Base-by-base conservation (phyloP, 768 basidiomycete genomes). In the Pisolithus orientalis region DNA sequence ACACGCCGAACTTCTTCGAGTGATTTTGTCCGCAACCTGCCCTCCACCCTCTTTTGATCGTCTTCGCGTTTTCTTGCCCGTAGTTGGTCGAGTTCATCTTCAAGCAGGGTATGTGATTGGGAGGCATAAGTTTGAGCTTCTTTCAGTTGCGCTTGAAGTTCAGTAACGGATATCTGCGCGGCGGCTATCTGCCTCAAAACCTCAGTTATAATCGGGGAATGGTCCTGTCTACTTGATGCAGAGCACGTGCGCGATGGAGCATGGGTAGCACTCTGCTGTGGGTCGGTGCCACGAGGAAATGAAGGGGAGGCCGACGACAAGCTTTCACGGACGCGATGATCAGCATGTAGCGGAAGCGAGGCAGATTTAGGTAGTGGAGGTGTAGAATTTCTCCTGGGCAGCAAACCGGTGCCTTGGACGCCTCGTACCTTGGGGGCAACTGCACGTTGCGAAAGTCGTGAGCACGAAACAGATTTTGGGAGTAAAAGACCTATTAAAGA, bases 1-100 rank as follows among this genome's bases (percentile, higher is more conserved):
- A 74, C 74, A 31, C 95, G 84, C 68, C 86, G 89, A 50, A 82
- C 73, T 65, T 99, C 95, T 59, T 99, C 95, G 2, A 97, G 73
- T 2, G 75, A 66, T 70, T 94, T 95, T 45, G 88, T 89, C 46
- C 85, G 84, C n/a, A 78, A 67, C 67, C 92, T 94, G 51, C 90
- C 72, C 63, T 96, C 94, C 24, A 78, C 69, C 48, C 90, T 80
- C 24, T 80, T 78, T 3, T 75, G 74, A 60, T 99, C 95, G 65
- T 98, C 95, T 56, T 85, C 80, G 39, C 85, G 86, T 66, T 90
- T 93, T 53, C 78, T 75, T 44, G 78, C 79, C 27, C 93, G 82
- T 47, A 85, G 80, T 16, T 80, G 75, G 38, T 86, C 84, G 37
- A 97, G 77, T 60, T 93, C 85, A 17, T 67, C 64, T 62, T 90